phyloP scores from a whole-genome alignment of 2,329 filamentous ascomycete species.

The Knoxdaviesia capensis region DNA sequence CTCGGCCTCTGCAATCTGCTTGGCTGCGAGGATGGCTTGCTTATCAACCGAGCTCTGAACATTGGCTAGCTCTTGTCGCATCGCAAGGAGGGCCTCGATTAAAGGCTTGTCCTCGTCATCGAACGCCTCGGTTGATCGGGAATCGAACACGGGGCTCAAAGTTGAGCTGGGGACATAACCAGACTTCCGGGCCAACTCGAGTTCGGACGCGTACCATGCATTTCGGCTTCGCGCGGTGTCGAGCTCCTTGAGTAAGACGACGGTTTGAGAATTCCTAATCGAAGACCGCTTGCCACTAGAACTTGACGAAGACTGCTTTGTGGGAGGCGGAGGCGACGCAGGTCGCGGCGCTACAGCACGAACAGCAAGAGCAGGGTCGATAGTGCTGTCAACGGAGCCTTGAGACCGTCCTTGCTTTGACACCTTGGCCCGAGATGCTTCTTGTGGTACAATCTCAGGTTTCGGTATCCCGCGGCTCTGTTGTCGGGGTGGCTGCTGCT shows the following conservation, averaged over 20 bases:
- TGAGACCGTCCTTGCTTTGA: constrained; percentile 23
- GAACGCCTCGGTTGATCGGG: constrained; percentile 57
- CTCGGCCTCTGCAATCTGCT: constrained; percentile 81
- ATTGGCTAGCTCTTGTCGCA: constrained; percentile 74
- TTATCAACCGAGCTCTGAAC: constrained; percentile 81
- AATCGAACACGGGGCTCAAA: constrained; percentile 54
- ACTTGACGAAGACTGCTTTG: constrained; percentile 28
- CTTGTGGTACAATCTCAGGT: constrained; percentile 1
- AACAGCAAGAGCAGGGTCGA: constrained; percentile 31
- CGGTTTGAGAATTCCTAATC: constrained; percentile 42
- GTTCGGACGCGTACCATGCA: constrained; percentile 91
- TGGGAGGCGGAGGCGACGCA: constrained; percentile 37
- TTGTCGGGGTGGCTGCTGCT: constrained; percentile 16
- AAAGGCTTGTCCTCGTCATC: constrained; percentile 82
- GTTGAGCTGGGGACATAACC: constrained; percentile 62
- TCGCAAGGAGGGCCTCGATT: constrained; percentile 77
- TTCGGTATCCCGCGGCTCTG: constrained; percentile 18
- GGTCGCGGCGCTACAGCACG: constrained; percentile 21
- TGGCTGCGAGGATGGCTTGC: constrained; percentile 68
- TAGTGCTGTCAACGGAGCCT: constrained; percentile 47
- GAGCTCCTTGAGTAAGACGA: constrained; percentile 66
- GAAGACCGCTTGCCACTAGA: constrained; percentile 28
- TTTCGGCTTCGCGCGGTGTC: constrained; percentile 71
- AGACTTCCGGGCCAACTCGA: constrained; percentile 76
- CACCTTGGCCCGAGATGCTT: constrained; percentile 15